Evolutionary conservation across 805 yeast genomes (phyloP).

Genomic region (Saccharomycopsis schoenii): DNA sequence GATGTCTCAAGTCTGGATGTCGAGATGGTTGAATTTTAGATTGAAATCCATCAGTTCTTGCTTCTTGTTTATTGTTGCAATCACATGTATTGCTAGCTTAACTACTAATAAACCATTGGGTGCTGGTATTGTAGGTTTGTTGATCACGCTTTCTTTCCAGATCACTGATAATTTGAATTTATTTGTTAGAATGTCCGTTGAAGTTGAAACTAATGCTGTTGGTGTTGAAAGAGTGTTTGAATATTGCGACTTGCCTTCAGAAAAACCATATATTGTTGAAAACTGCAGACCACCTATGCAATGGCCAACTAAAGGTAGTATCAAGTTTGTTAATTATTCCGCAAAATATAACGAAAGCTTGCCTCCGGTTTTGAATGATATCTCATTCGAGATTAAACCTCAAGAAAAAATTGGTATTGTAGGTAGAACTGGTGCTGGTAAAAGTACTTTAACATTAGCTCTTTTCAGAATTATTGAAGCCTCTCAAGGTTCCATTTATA

Average conservation of each 20-base stretch:
- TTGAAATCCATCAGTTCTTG: constrained; percentile 51
- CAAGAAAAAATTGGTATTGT: constrained; percentile 63
- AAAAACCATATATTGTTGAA: constrained; percentile 37
- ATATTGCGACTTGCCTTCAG: constrained; percentile 39
- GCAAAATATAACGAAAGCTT: constrained; percentile 49
- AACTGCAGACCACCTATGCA: constrained; percentile 33
- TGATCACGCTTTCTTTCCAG: constrained; percentile 54
- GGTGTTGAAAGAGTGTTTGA: constrained; percentile 62
- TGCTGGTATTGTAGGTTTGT: constrained; percentile 54
- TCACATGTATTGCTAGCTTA: constrained; percentile 39
- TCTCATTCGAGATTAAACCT: constrained; percentile 38
- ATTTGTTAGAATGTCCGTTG: constrained; percentile 52
- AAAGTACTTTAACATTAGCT: constrained; percentile 51
- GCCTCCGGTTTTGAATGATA: constrained; percentile 46
- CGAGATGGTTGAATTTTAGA: constrained; percentile 59
- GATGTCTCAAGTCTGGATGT: constrained; percentile 25
- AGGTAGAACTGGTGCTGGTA: constrained; percentile 75
- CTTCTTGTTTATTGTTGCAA: constrained; percentile 31
- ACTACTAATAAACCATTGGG: constrained; percentile 34
- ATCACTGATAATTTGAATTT: constrained; percentile 44
- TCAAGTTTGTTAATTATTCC: constrained; percentile 42
- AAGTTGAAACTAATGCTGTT: constrained; percentile 53
- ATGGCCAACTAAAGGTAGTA: constrained; percentile 50
- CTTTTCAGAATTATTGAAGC: constrained; percentile 55
- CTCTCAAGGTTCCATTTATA: constrained; percentile 39